Percentiles rank a stretch among this genome's conserved stretches.
Conservation (phyloP, 306 rosid species). For the Cucumis hystrix region DNA sequence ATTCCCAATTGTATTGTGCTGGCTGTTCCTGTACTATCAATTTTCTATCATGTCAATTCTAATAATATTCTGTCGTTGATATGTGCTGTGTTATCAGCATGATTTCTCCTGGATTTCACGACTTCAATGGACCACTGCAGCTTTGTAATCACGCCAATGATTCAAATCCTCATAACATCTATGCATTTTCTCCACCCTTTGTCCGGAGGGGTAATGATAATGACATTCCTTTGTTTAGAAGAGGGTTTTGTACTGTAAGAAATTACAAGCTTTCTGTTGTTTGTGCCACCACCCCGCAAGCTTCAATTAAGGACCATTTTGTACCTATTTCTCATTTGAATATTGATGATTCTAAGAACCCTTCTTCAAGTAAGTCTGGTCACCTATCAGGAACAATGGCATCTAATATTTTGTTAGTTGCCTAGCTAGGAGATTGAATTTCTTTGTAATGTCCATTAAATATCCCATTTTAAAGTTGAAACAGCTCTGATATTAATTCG, state of each 20-base stretch:
- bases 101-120: neutral
- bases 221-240: neutral
- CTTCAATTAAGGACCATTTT: neutral
- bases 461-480: slow-evolving; percentile 34
- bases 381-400: neutral
- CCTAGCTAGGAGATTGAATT: neutral
- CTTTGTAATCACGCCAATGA: neutral
- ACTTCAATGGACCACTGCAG: neutral
- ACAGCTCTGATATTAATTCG: slow-evolving; percentile 79
- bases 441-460: neutral
- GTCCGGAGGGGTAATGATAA: neutral
- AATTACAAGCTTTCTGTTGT: neutral
- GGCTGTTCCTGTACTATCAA: neutral
- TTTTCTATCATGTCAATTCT: neutral
- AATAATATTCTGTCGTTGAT: neutral
- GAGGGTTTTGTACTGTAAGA: neutral
- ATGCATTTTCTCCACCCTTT: neutral
- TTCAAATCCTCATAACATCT: neutral
- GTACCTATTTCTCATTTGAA: neutral
- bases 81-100: neutral
- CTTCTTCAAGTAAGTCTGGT: neutral
- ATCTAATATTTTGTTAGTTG: neutral
- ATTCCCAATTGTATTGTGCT: neutral
- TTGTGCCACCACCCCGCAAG: neutral
- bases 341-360: neutral